Percentiles rank a stretch among this genome's conserved stretches.
These are phyloP conservation scores for Saxophila tyrrhenica DNA, from an alignment of 495 filamentous ascomycete genomes.

Conservation along the genomic window DNA sequence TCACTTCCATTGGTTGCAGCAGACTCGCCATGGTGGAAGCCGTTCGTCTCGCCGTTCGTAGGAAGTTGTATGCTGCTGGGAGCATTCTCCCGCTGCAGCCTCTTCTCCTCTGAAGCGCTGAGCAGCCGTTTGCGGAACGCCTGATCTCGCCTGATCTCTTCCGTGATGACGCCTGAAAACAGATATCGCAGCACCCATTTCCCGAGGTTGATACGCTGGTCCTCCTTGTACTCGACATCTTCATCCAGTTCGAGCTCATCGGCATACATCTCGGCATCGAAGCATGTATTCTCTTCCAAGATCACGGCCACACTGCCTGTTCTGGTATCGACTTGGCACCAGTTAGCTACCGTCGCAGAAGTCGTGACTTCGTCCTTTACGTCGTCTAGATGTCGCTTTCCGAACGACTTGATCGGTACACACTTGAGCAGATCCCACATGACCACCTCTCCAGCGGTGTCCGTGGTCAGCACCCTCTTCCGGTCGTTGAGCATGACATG, in stretches of 20 bases:
- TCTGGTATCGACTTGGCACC: conserved; percentile 88
- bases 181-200: conserved; percentile 95
- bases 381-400: conserved; percentile 86
- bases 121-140: conserved; percentile 56
- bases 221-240: conserved; percentile 69
- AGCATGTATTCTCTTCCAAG: conserved; percentile 88
- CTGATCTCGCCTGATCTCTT: conserved; percentile 75
- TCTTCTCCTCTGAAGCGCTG: conserved; percentile 42
- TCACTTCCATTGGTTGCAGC: conserved; percentile 41
- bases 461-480: conserved; percentile 75
- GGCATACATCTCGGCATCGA: conserved; percentile 94
- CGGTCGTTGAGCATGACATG: conserved; percentile 85
- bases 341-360: conserved; percentile 75
- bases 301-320: conserved; percentile 85
- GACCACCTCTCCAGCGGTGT: conserved; percentile 92
- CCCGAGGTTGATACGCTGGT: conserved; percentile 93
- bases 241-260: conserved; percentile 70
- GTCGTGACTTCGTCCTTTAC: conserved; percentile 83
- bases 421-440: conserved; percentile 87
- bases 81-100: conserved; percentile 42
- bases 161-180: conserved; percentile 78
- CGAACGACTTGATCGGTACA: conserved; percentile 71
- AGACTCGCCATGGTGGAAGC: conserved; percentile 32
- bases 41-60: conserved; percentile 29
- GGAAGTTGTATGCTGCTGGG: conserved; percentile 63